Conservation (phyloP, 306 rosid species). For the Adenanthera pavonina region DNA sequence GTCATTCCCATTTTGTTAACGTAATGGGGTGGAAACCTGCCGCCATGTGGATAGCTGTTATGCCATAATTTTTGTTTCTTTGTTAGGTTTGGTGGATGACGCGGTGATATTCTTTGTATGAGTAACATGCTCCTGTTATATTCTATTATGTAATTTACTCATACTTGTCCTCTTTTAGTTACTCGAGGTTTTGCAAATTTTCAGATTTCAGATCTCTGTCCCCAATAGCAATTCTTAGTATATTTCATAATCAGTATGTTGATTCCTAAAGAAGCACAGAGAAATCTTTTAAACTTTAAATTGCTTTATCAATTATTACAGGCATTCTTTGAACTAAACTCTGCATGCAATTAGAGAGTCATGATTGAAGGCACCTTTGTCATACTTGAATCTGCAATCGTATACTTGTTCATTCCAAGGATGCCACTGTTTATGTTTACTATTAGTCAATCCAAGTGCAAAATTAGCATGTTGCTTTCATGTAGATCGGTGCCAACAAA, state of each 20-base stretch:
- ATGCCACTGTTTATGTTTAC: constrained; percentile 13
- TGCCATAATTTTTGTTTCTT: constrained; percentile 4
- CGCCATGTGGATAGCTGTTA: background rate
- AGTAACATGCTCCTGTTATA: background rate
- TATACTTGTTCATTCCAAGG: constrained; percentile 10
- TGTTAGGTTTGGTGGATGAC: background rate
- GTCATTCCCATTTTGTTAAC: background rate
- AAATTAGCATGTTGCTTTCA: constrained; percentile 24
- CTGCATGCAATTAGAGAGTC: background rate
- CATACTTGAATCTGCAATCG: constrained; percentile 6
- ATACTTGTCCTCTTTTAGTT: background rate
- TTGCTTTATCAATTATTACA: constrained; percentile 7
- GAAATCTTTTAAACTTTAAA: background rate
- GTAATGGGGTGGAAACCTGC: background rate
- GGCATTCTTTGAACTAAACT: background rate
- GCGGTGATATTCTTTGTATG: constrained; percentile 1
- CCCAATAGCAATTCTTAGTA: background rate
- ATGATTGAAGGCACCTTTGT: constrained; percentile 1
- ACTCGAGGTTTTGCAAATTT: background rate
- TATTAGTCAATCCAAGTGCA: constrained; percentile 31
- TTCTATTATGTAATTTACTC: constrained; percentile 10
- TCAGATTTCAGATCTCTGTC: background rate
- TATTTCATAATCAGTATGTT: background rate
- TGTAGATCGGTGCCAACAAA: constrained; percentile 63
- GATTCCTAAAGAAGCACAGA: background rate